phyloP scores from a whole-genome alignment of 805 yeast genomes.

The Zygotorulaspora florentina region DNA sequence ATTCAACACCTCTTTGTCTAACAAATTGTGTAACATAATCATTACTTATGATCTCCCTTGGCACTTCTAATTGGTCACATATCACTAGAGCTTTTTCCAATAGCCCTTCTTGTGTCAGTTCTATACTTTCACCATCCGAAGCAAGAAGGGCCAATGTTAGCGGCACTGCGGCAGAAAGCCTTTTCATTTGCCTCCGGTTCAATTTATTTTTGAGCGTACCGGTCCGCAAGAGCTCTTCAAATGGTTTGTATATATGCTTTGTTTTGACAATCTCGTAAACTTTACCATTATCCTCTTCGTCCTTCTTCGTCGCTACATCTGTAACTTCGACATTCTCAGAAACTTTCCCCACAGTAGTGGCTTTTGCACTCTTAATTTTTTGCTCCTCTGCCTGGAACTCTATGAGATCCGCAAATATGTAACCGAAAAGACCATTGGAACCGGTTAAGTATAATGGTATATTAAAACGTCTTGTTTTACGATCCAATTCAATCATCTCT shows the following conservation, averaged over 20 bases:
- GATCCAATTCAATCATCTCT: constrained; percentile 48
- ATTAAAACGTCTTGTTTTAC: constrained; percentile 47
- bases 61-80: constrained; percentile 42
- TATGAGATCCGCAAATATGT: constrained; percentile 73
- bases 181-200: constrained; percentile 30
- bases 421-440: constrained; percentile 78
- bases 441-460: constrained; percentile 68
- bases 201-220: constrained; percentile 37
- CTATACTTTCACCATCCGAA: constrained; percentile 23
- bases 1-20: constrained; percentile 54
- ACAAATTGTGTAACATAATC: constrained; percentile 39
- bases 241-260: constrained; percentile 37
- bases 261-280: constrained; percentile 38
- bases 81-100: constrained; percentile 28
- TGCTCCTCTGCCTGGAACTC: constrained; percentile 54
- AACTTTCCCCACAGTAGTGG: constrained; percentile 50
- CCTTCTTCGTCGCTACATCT: constrained; percentile 32
- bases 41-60: constrained; percentile 42
- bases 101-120: constrained; percentile 31
- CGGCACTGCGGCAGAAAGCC: constrained; percentile 41
- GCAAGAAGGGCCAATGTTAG: constrained; percentile 55
- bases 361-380: constrained; percentile 44
- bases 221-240: constrained; percentile 36
- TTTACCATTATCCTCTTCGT: constrained; percentile 37
- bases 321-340: constrained; percentile 42